Conservation (phyloP, 2,329 filamentous ascomycete species). For the Fusarium sp. region DNA sequence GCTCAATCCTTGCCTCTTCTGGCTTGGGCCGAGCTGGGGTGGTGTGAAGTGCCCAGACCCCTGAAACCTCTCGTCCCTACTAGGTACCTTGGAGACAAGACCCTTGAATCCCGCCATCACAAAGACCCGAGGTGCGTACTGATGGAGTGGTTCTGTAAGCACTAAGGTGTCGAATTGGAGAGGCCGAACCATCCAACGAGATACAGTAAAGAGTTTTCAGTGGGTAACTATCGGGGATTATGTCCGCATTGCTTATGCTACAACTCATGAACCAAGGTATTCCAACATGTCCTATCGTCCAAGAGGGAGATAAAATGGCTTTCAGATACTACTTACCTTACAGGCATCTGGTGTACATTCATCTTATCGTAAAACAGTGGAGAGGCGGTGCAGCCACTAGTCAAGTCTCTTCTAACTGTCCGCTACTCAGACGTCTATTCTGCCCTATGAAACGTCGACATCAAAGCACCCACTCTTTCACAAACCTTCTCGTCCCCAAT, state of each 20-base stretch:
- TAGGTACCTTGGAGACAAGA: conserved; percentile 8
- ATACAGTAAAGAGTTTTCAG: not conserved
- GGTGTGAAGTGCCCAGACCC: conserved; percentile 12
- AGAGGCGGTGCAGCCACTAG: conserved; percentile 25
- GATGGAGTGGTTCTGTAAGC: conserved; percentile 17
- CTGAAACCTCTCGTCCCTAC: conserved; percentile 13
- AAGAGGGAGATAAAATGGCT: not conserved
- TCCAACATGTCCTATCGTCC: not conserved
- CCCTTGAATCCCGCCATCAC: conserved; percentile 22
- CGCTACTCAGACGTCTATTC: conserved; percentile 9
- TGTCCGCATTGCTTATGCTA: not conserved
- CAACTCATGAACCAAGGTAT: not conserved
- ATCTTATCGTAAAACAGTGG: conserved; percentile 11
- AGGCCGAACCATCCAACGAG: not conserved
- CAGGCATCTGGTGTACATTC: not conserved
- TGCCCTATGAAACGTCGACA: conserved; percentile 37
- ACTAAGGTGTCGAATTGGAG: conserved; percentile 16
- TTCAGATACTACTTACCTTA: not conserved
- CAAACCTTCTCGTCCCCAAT: conserved; percentile 9
- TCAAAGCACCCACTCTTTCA: conserved; percentile 6
- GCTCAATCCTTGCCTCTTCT: conserved; percentile 3
- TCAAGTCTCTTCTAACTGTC: not conserved
- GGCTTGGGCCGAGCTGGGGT: conserved; percentile 15
- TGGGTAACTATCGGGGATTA: not conserved
- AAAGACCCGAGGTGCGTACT: not conserved